Conservation (phyloP, 164 flowering plant species). For the Aristolochia fimbriata region DNA sequence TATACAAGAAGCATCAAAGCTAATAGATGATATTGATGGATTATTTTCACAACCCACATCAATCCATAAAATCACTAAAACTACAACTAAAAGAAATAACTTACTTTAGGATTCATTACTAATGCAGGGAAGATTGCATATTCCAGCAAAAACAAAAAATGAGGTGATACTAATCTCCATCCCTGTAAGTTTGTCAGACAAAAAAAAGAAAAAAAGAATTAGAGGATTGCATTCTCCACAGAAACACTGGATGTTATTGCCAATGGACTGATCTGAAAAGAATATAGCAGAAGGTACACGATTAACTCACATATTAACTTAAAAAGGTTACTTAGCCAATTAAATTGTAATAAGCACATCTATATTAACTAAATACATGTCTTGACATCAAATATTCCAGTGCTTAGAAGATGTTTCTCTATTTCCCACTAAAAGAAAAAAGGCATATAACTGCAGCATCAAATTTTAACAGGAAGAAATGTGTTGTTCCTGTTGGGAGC, state of each 20-base stretch:
- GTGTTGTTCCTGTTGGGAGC: not conserved
- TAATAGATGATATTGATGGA: not conserved
- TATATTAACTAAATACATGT: too few relatives aligned
- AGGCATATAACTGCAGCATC: too few relatives aligned
- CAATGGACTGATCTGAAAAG: too few relatives aligned
- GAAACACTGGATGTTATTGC: too few relatives aligned
- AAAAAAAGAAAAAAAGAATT: too few relatives aligned
- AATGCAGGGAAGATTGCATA: slow-evolving; percentile 68
- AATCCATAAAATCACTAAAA: not conserved
- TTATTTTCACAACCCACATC: not conserved
- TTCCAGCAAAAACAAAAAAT: slow-evolving; percentile 51
- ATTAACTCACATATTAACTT: too few relatives aligned
- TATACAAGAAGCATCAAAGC: too few relatives aligned
- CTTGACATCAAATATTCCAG: not conserved
- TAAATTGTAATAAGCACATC: too few relatives aligned
- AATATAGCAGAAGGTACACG: too few relatives aligned
- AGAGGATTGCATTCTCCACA: too few relatives aligned
- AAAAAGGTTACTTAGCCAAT: too few relatives aligned
- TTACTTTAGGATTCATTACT: slow-evolving; percentile 62
- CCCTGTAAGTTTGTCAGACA: slow-evolving; percentile 35
- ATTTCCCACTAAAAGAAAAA: not conserved
- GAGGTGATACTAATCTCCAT: slow-evolving; percentile 74
- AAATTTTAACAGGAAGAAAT: not conserved
- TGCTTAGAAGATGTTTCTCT: not conserved
- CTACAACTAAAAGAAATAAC: slow-evolving; percentile 4